A percentile compares a stretch with the other conserved stretches of the same genome.
These are phyloP conservation scores for Neophaeococcomyces aloes DNA, from an alignment of 2,329 filamentous ascomycete species.

Conservation along the genomic window DNA sequence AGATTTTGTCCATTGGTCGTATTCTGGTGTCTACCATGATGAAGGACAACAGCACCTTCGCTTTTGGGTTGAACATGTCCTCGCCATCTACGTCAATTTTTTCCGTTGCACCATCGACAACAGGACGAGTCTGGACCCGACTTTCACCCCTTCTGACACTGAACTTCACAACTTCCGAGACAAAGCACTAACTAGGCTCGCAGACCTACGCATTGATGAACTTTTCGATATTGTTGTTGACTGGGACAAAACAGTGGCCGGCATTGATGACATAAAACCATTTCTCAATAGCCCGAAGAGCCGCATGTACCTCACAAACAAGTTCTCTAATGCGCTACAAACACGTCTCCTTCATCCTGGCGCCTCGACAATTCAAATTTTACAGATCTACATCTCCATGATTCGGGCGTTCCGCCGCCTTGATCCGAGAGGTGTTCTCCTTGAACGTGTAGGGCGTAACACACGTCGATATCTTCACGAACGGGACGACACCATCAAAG, in stretches of 20 bases:
- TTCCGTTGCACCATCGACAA: conserved; percentile 27
- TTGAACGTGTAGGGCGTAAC: conserved; percentile 56
- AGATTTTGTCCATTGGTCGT: conserved; percentile 46
- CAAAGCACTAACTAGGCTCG: conserved; percentile 45
- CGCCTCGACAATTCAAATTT: conserved; percentile 54
- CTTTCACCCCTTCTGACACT: too few species aligned
- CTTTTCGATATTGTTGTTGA: conserved; percentile 53
- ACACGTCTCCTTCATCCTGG: conserved; percentile 51
- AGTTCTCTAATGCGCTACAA: conserved; percentile 44
- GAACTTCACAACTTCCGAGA: conserved; percentile 47
- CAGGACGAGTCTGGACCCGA: conserved; percentile 27
- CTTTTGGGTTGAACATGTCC: conserved; percentile 46
- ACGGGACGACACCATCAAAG: conserved; percentile 54
- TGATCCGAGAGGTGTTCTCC: conserved; percentile 54
- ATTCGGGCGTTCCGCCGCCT: conserved; percentile 54
- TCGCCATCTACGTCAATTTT: conserved; percentile 42
- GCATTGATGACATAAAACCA: conserved; percentile 50
- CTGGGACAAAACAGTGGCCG: conserved; percentile 49
- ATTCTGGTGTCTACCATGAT: conserved; percentile 45
- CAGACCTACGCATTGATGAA: conserved; percentile 44
- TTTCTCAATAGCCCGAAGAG: conserved; percentile 44
- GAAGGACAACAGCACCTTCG: conserved; percentile 41
- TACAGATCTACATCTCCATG: conserved; percentile 58
- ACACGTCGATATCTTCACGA: conserved; percentile 54
- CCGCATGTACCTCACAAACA: conserved; percentile 44